Conservation (phyloP, 2,329 filamentous ascomycete genomes). For the Ascochyta viciae-villosae region DNA sequence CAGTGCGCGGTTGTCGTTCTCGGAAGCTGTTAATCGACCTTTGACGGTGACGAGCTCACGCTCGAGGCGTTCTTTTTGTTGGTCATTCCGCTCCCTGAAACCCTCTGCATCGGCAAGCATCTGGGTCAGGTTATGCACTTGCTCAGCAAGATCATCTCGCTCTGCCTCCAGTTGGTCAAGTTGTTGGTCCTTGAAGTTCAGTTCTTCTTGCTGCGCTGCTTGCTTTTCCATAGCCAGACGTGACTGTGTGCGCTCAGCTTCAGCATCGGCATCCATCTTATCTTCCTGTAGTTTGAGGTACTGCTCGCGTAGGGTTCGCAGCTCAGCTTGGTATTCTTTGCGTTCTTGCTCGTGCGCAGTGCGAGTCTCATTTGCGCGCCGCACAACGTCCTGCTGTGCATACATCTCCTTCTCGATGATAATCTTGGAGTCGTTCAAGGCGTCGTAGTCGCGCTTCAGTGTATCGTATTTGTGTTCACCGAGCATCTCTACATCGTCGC, state of each 20-base stretch:
- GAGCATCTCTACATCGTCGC: conserved; percentile 90
- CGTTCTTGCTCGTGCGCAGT: conserved; percentile 83
- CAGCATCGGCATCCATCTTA: conserved; percentile 79
- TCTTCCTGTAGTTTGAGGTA: conserved; percentile 87
- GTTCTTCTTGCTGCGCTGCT: conserved; percentile 75
- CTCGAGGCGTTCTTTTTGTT: conserved; percentile 91
- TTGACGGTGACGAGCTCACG: conserved; percentile 90
- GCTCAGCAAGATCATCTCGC: conserved; percentile 74
- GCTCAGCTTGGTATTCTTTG: conserved; percentile 85
- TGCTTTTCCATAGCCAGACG: conserved; percentile 82
- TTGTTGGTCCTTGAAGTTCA: conserved; percentile 79
- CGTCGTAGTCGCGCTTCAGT: conserved; percentile 83
- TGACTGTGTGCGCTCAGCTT: conserved; percentile 80
- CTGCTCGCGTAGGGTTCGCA: conserved; percentile 80
- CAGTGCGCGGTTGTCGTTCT: conserved; percentile 95
- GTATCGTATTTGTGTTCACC: conserved; percentile 86
- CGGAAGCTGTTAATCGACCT: conserved; percentile 85
- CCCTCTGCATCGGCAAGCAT: conserved; percentile 88
- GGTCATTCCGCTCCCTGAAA: conserved; percentile 88
- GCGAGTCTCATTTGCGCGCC: conserved; percentile 83
- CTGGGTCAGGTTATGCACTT: conserved; percentile 86
- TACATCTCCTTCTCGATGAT: conserved; percentile 98
- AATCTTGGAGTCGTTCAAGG: conserved; percentile 92
- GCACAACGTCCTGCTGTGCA: conserved; percentile 88
- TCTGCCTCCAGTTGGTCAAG: conserved; percentile 82